phyloP scores from a whole-genome alignment of 257 asterid genomes.

The Craterostigma plantagineum region DNA sequence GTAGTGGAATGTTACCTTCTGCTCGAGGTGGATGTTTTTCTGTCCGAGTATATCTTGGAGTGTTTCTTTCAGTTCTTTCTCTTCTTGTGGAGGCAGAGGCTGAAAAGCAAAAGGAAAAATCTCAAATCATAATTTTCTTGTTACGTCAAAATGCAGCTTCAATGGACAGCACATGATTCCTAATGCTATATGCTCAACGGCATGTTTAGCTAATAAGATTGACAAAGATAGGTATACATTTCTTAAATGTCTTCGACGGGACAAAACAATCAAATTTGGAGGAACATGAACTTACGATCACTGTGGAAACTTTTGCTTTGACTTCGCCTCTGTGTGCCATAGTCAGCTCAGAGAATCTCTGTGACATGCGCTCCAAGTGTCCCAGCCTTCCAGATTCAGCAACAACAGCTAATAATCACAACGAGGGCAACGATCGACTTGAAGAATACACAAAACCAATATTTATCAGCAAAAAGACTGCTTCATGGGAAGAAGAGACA shows the following conservation, averaged over 20 bases:
- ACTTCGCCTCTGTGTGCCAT: constrained; percentile 91
- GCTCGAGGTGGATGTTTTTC: constrained; percentile 49
- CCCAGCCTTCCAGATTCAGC: constrained; percentile 74
- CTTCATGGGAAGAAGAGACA: background rate
- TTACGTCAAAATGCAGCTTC: too few relatives aligned
- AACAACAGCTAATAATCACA: constrained; percentile 24
- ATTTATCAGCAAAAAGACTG: background rate
- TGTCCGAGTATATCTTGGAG: constrained; percentile 64
- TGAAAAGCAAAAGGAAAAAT: constrained; percentile 10
- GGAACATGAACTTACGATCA: constrained; percentile 46
- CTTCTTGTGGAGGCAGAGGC: constrained; percentile 79
- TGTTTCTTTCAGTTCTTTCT: constrained; percentile 71
- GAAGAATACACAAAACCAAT: background rate
- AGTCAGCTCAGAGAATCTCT: constrained; percentile 57
- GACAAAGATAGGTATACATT: background rate
- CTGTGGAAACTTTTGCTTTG: constrained; percentile 65
- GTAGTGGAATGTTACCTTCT: constrained; percentile 33
- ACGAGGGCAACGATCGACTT: background rate
- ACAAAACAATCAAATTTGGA: constrained; percentile 2
- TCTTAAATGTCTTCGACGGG: constrained; percentile 2
- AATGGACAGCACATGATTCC: too few relatives aligned
- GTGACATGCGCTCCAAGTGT: constrained; percentile 41
- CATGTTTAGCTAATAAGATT: background rate
- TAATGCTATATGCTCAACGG: too few relatives aligned
- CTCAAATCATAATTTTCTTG: too few relatives aligned